Evolutionary conservation across 306 rosid species (phyloP), one percentile per base, ranked within the genome.

Genomic region (Macrotyloma uniflorum): DNA sequence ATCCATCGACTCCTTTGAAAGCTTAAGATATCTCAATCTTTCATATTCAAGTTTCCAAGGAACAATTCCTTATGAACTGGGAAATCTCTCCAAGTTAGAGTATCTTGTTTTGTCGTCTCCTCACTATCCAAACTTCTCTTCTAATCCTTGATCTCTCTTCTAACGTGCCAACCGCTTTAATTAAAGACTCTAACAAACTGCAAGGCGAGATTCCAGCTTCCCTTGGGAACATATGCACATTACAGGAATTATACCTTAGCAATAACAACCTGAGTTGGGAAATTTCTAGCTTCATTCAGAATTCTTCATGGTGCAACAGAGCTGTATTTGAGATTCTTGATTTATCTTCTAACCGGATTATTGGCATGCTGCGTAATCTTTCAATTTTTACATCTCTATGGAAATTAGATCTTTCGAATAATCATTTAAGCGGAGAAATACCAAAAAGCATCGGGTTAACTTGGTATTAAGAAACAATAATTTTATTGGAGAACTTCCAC

Each of bases 1-100:
- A 35, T 6, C 0, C 18, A 26, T 73, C 0, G 75, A 36, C 20
- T 66, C 16, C 1, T 54, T 80, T 18, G 28, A 4, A 5, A 73
- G 42, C 7, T 62, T 72, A 19, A 49, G 36, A 10, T 71, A 71
- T 63, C 74, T 79, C 36, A 62, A 79, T 15, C 42, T 79, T 7
- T 79, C 78, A 49, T 0, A 1, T 6, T 0, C 5, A 4, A 0
- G 0, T 0, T 36, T 79, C 4, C 2, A 0, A 2, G 78, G 73
- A 46, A 36, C 0, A 3, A 71, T 79, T 62, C 83, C 83, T 38
- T 7, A 11, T 61, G 35, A 71, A 30, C 9, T 80, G 0, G 79
- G 67, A 8, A 26, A 64, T 22, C 49, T 80, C 0, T 8, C 67
- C 42, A 30, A n/a, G 1, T 4, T 80, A 6, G 12, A 12, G 5